A percentile compares a stretch with the other conserved stretches of the same genome.
These are phyloP conservation scores for Lotus japonicus DNA, from an alignment of 306 rosid genomes.

Conservation along the genomic window DNA sequence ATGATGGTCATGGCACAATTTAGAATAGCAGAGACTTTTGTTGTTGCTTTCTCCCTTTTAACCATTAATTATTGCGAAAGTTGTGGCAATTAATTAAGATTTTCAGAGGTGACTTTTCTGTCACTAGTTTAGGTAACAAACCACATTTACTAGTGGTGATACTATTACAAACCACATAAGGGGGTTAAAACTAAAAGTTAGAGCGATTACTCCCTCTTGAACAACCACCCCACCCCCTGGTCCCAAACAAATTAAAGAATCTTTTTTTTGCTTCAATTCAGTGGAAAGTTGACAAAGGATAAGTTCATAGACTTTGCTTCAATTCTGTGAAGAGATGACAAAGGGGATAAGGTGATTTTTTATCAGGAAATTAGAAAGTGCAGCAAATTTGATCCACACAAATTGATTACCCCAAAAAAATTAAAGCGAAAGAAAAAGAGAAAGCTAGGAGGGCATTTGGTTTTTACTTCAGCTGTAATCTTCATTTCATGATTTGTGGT, in stretches of 20 bases:
- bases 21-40: background rate
- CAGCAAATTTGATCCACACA: conserved; percentile 24
- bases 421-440: background rate
- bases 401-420: conserved; percentile 11
- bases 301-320: background rate
- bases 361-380: conserved; percentile 2
- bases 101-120: background rate
- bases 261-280: background rate
- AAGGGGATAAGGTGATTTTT: conserved; percentile 22
- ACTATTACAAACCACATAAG: no score
- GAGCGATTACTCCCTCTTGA: no score
- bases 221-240: background rate
- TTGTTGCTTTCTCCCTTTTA: background rate
- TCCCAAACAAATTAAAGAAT: background rate
- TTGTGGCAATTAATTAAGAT: background rate
- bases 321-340: conserved; percentile 16
- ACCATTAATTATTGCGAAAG: background rate
- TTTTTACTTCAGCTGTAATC: conserved; percentile 34
- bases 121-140: background rate
- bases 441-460: background rate
- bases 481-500: conserved; percentile 32
- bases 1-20: no score
- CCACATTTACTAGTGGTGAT: background rate
- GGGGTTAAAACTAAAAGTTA: no score
- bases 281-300: conserved; percentile 17